A percentile compares a stretch with the other conserved stretches of the same genome.
Evolutionary conservation across 768 basidiomycete genomes (phyloP).

Genomic region (Leccinum fibrillosum): DNA sequence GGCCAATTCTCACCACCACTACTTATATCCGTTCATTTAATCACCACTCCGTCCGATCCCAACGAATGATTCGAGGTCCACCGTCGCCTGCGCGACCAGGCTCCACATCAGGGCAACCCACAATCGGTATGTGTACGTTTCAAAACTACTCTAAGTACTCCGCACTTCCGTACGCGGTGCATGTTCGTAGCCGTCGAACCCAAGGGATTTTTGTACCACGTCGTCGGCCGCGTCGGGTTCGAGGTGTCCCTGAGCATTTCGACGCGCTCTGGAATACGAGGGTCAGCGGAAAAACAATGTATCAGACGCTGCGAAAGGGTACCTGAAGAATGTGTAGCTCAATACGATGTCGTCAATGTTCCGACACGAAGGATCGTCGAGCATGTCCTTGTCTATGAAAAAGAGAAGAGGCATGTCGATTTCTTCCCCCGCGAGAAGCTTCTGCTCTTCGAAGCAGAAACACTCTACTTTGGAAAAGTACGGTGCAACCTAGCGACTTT

Average conservation of each 20-base stretch:
- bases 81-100: neutral
- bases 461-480: conserved; percentile 99
- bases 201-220: conserved; percentile 75
- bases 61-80: neutral
- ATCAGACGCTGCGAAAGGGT: neutral
- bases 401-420: conserved; percentile 98
- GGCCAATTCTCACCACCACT: neutral
- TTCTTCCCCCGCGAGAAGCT: conserved; percentile 90
- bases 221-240: conserved; percentile 88
- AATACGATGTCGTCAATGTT: conserved; percentile 89
- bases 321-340: conserved; percentile 98
- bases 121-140: neutral
- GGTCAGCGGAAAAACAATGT: neutral
- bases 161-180: conserved; percentile 15
- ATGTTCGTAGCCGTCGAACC: conserved; percentile 64
- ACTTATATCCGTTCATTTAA: neutral
- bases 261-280: conserved; percentile 59
- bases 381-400: conserved; percentile 96
- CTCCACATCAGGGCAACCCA: neutral
- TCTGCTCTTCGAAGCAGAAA: conserved; percentile 99
- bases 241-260: conserved; percentile 80
- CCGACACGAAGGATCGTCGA: conserved; percentile 87
- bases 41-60: neutral
- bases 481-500: conserved; percentile 71
- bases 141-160: neutral